Base-by-base conservation (phyloP, 495 filamentous ascomycete species). In the Hyaloscypha finlandica region DNA sequence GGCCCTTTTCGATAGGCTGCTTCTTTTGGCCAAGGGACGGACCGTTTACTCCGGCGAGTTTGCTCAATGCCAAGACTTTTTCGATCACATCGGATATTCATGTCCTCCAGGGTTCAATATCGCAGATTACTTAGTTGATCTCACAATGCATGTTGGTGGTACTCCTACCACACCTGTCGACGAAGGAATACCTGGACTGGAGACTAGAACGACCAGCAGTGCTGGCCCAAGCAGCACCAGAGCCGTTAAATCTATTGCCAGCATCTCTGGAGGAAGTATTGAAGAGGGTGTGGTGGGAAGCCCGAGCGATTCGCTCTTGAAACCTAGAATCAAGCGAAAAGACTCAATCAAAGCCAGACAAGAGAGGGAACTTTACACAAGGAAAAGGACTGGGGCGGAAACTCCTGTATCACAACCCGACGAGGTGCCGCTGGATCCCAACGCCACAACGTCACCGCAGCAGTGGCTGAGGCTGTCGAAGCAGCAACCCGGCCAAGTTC, bases 61-160 rank as follows among this genome's bases (percentile, higher is more conserved):
- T 70, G 86, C 90, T 3, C 88, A 87, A 64, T 98, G 95, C 74
- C 95, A 99, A 74, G 84, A 85, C 42, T 99, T 97, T 75, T 99
- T 99, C 70, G 92, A 97, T 67, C 83, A 89, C 31, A 87, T 95
- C 66, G 95, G 95, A 37, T 99, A 96, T 73, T 78, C 87, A 42
- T 99, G 95, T 74, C 95, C 95, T 32, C 91, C 95, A 14, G 95
- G 95, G 5, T 99, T 99, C 84, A 99, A 99, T 70, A 98, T 99
- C 74, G 95, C 95, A 1, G 95, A 99, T 73, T 99, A 97, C 70
- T 85, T 99, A 8, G 93, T 99, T 54, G 95, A 99, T 76, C 81
- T 99, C 22, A 97, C 95, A 0, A 97, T 99, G 93, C 95, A 99
- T 76, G 93, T 92, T 37, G 86, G 90, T 29, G 86, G 90, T 29